Percentiles rank a stretch among this genome's conserved stretches.
Conservation (phyloP, 345 rosid genomes). For the Hibiscus syriacus region DNA sequence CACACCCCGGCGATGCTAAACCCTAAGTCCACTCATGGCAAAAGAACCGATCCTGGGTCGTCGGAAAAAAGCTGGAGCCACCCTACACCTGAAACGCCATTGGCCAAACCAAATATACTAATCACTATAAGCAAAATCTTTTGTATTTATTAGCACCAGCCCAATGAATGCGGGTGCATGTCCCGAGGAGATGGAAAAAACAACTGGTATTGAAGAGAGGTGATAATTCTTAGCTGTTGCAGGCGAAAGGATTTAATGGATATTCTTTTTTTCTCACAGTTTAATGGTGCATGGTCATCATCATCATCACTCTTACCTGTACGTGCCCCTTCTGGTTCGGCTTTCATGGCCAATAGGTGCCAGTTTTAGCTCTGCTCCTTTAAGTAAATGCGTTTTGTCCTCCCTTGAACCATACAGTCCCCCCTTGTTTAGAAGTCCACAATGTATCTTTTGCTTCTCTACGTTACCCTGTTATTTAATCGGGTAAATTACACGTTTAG, state of each 20-base stretch:
- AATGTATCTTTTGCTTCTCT: no score
- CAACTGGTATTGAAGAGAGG: background rate
- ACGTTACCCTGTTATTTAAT: no score
- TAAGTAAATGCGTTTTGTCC: constrained; percentile 32
- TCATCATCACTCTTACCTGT: background rate
- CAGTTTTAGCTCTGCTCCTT: background rate
- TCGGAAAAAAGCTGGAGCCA: background rate
- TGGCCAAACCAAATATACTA: background rate
- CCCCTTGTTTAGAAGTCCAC: background rate
- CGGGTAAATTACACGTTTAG: no score
- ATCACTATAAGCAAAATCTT: background rate
- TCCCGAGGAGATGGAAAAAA: constrained; percentile 17
- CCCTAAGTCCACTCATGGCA: background rate
- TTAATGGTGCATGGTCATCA: background rate
- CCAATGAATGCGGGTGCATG: constrained; percentile 14
- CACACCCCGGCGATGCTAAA: background rate
- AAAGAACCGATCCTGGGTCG: background rate
- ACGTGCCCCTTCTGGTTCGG: background rate
- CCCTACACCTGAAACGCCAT: background rate
- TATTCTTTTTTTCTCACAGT: constrained; percentile 9
- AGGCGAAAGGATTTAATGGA: background rate
- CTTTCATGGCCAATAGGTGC: background rate
- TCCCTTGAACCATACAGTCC: background rate
- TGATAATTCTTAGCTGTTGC: constrained; percentile 25
- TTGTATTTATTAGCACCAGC: background rate